These are phyloP conservation scores for Paxillus ammoniavirescens DNA, from an alignment of 768 basidiomycete genomes.

Conservation along the genomic window DNA sequence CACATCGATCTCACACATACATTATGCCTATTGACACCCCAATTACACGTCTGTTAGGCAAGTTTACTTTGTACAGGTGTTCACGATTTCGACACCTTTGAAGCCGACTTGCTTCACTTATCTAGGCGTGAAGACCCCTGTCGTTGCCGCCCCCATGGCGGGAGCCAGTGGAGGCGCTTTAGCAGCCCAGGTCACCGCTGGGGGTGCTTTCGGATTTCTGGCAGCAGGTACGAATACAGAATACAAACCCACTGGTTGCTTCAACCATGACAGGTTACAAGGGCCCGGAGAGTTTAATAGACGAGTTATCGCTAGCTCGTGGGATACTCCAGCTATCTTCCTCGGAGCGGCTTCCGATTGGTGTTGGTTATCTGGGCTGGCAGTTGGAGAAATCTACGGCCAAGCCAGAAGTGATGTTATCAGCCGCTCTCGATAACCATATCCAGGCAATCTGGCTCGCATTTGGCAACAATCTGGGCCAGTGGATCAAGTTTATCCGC, in stretches of 20 bases:
- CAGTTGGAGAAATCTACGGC: constrained; percentile 52
- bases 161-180: constrained; percentile 61
- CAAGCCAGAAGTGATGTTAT: constrained; percentile 42
- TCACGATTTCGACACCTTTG: not conserved
- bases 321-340: constrained; percentile 34
- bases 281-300: constrained; percentile 40
- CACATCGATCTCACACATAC: not conserved
- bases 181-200: constrained; percentile 60
- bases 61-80: constrained; percentile 6
- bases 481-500: constrained; percentile 64
- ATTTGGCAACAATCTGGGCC: constrained; percentile 56
- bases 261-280: constrained; percentile 42
- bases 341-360: constrained; percentile 48
- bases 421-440: constrained; percentile 49
- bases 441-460: constrained; percentile 75
- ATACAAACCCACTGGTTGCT: not conserved
- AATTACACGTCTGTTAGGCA: constrained; percentile 53
- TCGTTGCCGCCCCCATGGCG: constrained; percentile 71
- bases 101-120: not conserved
- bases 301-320: constrained; percentile 56
- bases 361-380: constrained; percentile 77
- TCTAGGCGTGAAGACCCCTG: constrained; percentile 54
- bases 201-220: constrained; percentile 76
- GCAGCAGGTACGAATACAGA: constrained; percentile 46
- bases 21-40: constrained; percentile 32